Conservation (phyloP, 352 stramenopile species). For the Globisporangium heterothallicum region DNA sequence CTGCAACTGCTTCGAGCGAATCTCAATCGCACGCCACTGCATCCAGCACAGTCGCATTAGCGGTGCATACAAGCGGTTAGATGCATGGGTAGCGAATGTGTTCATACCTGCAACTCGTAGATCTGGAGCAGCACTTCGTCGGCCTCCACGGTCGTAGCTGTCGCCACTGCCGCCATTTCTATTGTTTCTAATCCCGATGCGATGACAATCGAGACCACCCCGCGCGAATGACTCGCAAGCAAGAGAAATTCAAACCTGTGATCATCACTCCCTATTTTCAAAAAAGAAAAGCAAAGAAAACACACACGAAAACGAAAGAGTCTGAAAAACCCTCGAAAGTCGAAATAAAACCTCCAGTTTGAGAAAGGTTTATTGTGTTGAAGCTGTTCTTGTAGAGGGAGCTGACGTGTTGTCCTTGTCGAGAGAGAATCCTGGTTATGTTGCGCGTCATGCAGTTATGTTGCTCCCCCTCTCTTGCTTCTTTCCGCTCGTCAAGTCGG, state of each 20-base stretch:
- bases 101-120: conserved; percentile 51
- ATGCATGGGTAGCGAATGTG: no score
- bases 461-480: neutral
- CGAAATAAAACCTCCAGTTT: neutral
- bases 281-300: no score
- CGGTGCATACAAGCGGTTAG: neutral
- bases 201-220: neutral
- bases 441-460: conserved; percentile 1
- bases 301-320: neutral
- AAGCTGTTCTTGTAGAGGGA: conserved; percentile 28
- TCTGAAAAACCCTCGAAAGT: conserved; percentile 1
- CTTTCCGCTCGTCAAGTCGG: neutral
- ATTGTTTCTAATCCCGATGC: neutral
- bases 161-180: conserved; percentile 22
- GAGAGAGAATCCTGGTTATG: conserved; percentile 24
- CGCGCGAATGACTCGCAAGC: neutral
- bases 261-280: conserved; percentile 1
- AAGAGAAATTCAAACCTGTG: neutral
- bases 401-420: conserved; percentile 18
- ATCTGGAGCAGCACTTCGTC: conserved; percentile 60
- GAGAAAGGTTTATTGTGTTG: conserved; percentile 19
- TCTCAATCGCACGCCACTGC: conserved; percentile 62
- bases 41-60: neutral
- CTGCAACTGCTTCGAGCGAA: conserved; percentile 42
- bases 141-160: conserved; percentile 11